A percentile compares a stretch with the other conserved stretches of the same genome.
These are phyloP conservation scores for Geotrichum europaeum DNA, from an alignment of 1,139 yeast genomes.

Conservation along the genomic window DNA sequence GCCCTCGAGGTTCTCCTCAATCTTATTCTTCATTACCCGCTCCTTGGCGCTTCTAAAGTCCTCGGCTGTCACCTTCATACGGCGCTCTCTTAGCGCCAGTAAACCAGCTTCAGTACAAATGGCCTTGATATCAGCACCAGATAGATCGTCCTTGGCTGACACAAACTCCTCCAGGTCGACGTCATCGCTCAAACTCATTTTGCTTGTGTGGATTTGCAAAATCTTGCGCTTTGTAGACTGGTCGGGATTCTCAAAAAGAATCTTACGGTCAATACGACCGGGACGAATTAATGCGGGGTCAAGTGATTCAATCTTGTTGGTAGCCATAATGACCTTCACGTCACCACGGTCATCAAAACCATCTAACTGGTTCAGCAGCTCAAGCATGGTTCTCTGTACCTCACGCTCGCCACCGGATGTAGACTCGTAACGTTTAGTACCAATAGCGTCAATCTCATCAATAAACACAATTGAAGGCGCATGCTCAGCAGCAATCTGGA, in stretches of 20 bases:
- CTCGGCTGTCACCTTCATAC: slow-evolving; percentile 96
- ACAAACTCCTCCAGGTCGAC: slow-evolving; percentile 88
- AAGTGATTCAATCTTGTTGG: slow-evolving; percentile 88
- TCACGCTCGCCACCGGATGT: slow-evolving; percentile 97
- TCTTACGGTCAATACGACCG: slow-evolving; percentile 97
- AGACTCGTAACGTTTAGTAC: slow-evolving; percentile 94
- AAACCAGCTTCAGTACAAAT: slow-evolving; percentile 98
- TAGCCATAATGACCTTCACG: slow-evolving; percentile 98
- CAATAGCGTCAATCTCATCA: slow-evolving; percentile 98
- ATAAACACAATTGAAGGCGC: slow-evolving; percentile 98
- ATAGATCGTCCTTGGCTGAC: slow-evolving; percentile 85
- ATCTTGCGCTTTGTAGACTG: slow-evolving; percentile 89
- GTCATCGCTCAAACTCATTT: slow-evolving; percentile 85
- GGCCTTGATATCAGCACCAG: slow-evolving; percentile 98
- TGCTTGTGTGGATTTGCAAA: slow-evolving; percentile 85
- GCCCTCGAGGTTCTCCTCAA: slow-evolving; percentile 95
- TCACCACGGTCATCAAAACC: slow-evolving; percentile 99
- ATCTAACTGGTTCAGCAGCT: slow-evolving; percentile 89
- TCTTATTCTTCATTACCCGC: slow-evolving; percentile 94
- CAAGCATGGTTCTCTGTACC: slow-evolving; percentile 98
- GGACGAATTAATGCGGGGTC: slow-evolving; percentile 99
- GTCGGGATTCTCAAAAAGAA: slow-evolving; percentile 93
- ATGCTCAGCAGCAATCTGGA: slow-evolving; percentile 94
- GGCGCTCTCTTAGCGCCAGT: slow-evolving; percentile 90
- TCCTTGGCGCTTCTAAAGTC: slow-evolving; percentile 95